phyloP scores from a whole-genome alignment of 306 rosid species.

The Trichosanthes cucumerina region DNA sequence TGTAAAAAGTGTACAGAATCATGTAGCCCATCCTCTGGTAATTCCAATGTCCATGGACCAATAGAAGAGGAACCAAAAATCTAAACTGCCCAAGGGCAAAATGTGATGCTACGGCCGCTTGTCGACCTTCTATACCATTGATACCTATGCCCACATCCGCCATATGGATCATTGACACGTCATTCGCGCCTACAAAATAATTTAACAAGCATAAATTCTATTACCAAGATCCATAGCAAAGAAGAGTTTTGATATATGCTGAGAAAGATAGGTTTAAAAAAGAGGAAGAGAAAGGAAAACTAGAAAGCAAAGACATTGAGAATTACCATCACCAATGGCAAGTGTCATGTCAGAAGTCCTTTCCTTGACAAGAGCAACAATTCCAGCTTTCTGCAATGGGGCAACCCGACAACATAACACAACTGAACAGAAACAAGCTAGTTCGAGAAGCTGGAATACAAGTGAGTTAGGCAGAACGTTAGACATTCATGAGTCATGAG shows the following conservation, averaged over 20 bases:
- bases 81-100: constrained; percentile 94
- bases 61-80: constrained; percentile 77
- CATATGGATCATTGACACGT: constrained; percentile 96
- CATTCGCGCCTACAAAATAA: constrained; percentile 63
- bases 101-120: constrained; percentile 93
- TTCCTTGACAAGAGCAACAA: constrained; percentile 63
- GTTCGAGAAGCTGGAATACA: constrained; percentile 48
- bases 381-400: constrained; percentile 88
- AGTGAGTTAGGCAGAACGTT: no score
- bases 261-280: neutral
- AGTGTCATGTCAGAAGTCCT: constrained; percentile 78
- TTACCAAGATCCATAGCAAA: neutral
- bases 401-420: constrained; percentile 95
- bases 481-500: neutral
- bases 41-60: constrained; percentile 96
- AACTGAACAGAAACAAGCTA: constrained; percentile 64
- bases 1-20: constrained; percentile 79
- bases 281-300: neutral
- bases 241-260: neutral
- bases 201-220: neutral
- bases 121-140: constrained; percentile 91
- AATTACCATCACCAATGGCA: constrained; percentile 87
- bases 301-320: neutral
- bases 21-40: constrained; percentile 86
- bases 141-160: constrained; percentile 96